Base-by-base conservation (phyloP, 1,139 yeast genomes). In the Saccharomycopsis crataegensis region DNA sequence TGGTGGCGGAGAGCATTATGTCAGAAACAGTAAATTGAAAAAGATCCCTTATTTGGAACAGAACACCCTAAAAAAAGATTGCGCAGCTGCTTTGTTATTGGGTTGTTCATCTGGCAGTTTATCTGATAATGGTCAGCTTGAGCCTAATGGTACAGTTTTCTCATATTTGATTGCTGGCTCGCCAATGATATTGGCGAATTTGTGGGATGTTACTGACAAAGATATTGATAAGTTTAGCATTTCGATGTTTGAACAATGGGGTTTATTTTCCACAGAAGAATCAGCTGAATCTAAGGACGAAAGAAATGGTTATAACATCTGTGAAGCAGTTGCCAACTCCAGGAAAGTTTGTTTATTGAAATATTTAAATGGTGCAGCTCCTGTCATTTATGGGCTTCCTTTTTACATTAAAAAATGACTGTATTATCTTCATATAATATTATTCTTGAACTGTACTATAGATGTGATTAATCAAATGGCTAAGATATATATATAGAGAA, bases 131-230 rank as follows among this genome's bases (percentile, higher is more conserved):
- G 91, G 94, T 1, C 66, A 75, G 9, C 73, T 86, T 56, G 89
- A 83, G 59, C 84, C 95, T 0, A 76, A 78, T 63, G 96, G 98
- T 0, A 86, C 90, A 6, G 77, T 88, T 0, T 77, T 79, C 61
- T 82, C 86, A 53, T 90, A 91, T 75, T 65, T 91, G 40, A 71
- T 78, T 5, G 93, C 93, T 37, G 96, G 95, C 0, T 79, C 89
- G 48, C 94, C 96, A 0, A 77, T 86, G 82, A 76, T 89, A 1
- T 70, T 93, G 45, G 96, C 89, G 0, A 90, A 89, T 63, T 70
- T 93, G 59, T 93, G 99, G 99, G 97, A 90, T 67, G 98, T 93
- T 5, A 93, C 98, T 0, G 99, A 93, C 67, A 90, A 87, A 62
- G 99, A 93, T 65, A 88, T 90, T 53, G 98, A 93, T 67, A 76